Conservation (phyloP, 1,139 yeast genomes). For the Blastobotrys serpentis region DNA sequence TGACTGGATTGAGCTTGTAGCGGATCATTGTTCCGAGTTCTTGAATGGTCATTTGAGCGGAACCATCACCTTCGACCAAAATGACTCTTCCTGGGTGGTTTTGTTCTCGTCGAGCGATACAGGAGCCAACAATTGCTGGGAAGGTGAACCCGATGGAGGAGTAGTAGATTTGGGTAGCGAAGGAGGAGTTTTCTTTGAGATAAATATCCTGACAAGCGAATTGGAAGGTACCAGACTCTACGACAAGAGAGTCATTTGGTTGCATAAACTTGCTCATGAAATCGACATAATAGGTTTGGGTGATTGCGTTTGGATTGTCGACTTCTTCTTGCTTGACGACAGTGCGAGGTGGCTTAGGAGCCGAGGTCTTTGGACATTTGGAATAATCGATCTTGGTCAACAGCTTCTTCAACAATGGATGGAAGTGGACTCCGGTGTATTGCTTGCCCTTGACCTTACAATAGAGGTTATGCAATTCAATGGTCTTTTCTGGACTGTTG, state of each 20-base stretch:
- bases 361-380: conserved; percentile 33
- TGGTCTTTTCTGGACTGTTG: conserved; percentile 38
- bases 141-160: conserved; percentile 85
- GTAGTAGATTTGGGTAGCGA: conserved; percentile 67
- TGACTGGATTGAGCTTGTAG: conserved; percentile 57
- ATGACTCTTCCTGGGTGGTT: conserved; percentile 52
- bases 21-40: conserved; percentile 72
- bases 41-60: conserved; percentile 81
- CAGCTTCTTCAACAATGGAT: conserved; percentile 47
- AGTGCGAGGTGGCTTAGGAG: conserved; percentile 25
- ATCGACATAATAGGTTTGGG: conserved; percentile 40
- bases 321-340: conserved; percentile 17
- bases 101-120: conserved; percentile 61
- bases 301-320: conserved; percentile 27
- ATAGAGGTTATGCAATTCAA: conserved; percentile 47
- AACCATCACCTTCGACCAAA: conserved; percentile 83
- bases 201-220: conserved; percentile 65
- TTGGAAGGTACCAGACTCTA: conserved; percentile 78
- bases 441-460: conserved; percentile 45
- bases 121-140: conserved; percentile 80
- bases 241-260: conserved; percentile 63
- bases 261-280: conserved; percentile 41
- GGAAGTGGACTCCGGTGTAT: conserved; percentile 45
- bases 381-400: conserved; percentile 38
- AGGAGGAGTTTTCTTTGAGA: conserved; percentile 52